Evolutionary conservation across 305 asterid genomes (phyloP).

Genomic region (Lippia alba): DNA sequence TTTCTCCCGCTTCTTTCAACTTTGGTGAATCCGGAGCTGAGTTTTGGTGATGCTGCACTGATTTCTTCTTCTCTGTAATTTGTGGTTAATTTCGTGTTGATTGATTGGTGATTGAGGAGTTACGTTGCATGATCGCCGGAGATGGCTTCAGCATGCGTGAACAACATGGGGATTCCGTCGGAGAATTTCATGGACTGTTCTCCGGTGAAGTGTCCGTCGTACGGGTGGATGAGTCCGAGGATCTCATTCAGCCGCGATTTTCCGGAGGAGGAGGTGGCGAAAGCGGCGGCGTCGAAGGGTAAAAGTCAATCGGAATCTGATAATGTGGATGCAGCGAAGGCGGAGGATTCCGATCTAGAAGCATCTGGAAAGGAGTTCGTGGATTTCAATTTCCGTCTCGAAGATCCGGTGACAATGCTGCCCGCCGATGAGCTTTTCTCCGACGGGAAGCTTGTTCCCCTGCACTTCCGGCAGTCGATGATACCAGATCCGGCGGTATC

Average conservation of each 20-base stretch:
- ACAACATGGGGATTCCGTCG: constrained; percentile 75
- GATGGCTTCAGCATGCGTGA: constrained; percentile 97
- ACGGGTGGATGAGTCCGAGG: constrained; percentile 80
- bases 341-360: constrained; percentile 63
- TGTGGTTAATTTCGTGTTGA: constrained; percentile 14
- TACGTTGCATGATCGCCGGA: constrained; percentile 66
- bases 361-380: constrained; percentile 45
- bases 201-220: constrained; percentile 63
- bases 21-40: background rate
- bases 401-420: constrained; percentile 79
- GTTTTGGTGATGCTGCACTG: background rate
- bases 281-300: constrained; percentile 30
- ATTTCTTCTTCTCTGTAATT: background rate
- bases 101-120: constrained; percentile 1
- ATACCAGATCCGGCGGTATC: constrained; percentile 37
- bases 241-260: constrained; percentile 66
- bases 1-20: constrained; percentile 20
- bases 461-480: constrained; percentile 55
- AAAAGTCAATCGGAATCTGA: constrained; percentile 29
- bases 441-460: constrained; percentile 81
- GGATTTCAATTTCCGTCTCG: constrained; percentile 88
- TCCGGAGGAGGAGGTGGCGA: constrained; percentile 49
- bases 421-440: constrained; percentile 94
- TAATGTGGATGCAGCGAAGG: constrained; percentile 33
- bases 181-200: constrained; percentile 73